phyloP scores from a whole-genome alignment of 129 eudicot genomes.

The Saposhnikovia divaricata region DNA sequence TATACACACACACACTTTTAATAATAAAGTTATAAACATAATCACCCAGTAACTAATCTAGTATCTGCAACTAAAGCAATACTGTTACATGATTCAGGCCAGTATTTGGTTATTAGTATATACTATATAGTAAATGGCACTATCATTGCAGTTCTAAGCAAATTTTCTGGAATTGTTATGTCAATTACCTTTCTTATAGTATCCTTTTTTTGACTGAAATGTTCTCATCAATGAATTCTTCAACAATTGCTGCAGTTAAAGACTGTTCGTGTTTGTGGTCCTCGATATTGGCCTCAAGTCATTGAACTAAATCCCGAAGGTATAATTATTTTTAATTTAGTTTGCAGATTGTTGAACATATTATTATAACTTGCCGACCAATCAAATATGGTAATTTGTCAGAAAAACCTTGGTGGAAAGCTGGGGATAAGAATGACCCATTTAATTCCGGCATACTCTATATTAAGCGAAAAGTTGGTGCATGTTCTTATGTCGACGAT shows the following conservation, averaged over 20 bases:
- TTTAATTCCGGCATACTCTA: slow-evolving; percentile 86
- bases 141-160: neutral
- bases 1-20: no score
- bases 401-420: slow-evolving; percentile 92
- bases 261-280: slow-evolving; percentile 88
- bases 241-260: slow-evolving; percentile 54
- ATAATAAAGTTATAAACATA: no score
- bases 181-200: neutral
- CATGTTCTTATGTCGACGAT: slow-evolving; percentile 93
- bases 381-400: slow-evolving; percentile 16
- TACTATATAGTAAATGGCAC: neutral
- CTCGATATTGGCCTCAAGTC: slow-evolving; percentile 96
- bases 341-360: slow-evolving; percentile 10
- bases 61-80: neutral
- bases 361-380: neutral
- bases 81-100: neutral
- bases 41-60: no score
- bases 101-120: neutral
- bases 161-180: neutral
- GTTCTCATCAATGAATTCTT: slow-evolving; percentile 7
- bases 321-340: slow-evolving; percentile 12
- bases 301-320: slow-evolving; percentile 92
- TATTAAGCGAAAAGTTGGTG: slow-evolving; percentile 89
- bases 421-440: slow-evolving; percentile 70
- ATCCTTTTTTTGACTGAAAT: neutral